A percentile compares a stretch with the other conserved stretches of the same genome.
These are phyloP conservation scores for Chlamydomonas reinhardtii DNA, from an alignment of 163 green algal species.

Conservation along the genomic window DNA sequence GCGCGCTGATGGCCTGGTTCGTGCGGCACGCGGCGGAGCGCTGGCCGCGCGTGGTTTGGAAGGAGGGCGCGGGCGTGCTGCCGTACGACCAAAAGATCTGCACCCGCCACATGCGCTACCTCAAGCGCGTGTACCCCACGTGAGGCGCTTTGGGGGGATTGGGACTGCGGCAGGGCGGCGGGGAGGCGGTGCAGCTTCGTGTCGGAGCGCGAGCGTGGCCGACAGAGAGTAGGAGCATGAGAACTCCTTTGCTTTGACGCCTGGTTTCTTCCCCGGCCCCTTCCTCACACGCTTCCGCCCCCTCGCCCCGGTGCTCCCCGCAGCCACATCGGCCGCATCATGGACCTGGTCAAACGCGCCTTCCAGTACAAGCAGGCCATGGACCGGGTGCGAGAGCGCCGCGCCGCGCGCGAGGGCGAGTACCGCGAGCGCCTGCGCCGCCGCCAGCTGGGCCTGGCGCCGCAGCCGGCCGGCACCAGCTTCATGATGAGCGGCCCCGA, in stretches of 20 bases:
- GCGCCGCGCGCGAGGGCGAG: background rate
- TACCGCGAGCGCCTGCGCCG: conserved; percentile 11
- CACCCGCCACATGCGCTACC: conserved; percentile 18
- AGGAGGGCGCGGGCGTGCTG: background rate
- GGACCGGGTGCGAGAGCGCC: background rate
- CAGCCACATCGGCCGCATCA: conserved; percentile 21
- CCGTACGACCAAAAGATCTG: conserved; percentile 7
- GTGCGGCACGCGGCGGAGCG: conserved; percentile 4
- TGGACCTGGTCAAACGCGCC: conserved; percentile 21
- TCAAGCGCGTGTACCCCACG: conserved; percentile 15
- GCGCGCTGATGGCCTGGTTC: conserved; percentile 8
- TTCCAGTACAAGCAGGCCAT: background rate
- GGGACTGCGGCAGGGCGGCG: background rate
- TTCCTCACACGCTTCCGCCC: no score
- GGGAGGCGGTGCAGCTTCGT: no score
- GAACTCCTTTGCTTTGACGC: no score
- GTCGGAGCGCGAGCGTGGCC: no score
- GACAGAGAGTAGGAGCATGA: no score
- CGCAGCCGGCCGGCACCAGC: background rate
- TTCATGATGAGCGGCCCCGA: background rate
- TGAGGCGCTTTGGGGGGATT: background rate
- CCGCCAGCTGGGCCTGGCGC: background rate
- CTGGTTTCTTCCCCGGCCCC: no score
- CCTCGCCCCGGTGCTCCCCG: no score
- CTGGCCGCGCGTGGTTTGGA: conserved; percentile 23